Evolutionary conservation across 192 early-diverging fungal genomes (phyloP), one percentile per base, ranked within the genome.

Genomic region (Nowakowskiella sp.): DNA sequence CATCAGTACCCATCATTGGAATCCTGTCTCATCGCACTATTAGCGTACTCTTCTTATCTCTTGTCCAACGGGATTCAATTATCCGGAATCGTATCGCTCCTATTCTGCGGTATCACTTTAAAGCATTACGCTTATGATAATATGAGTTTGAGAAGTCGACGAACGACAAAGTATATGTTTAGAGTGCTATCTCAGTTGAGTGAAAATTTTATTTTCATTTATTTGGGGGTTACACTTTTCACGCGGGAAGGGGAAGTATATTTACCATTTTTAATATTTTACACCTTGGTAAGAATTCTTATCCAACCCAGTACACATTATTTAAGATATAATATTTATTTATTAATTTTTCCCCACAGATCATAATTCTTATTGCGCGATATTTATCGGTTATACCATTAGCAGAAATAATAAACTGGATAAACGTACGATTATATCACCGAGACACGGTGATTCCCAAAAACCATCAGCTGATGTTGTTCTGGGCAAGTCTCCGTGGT

Each of bases 161-260:
- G 83, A 25, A 90, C 93, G 1, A 92, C 90, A 29, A 86, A 86
- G 56, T 87, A 88, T 52, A 76, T 98, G 72, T 96, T 96, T 71
- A 81, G 88, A 24, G 85, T 96, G n/a, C 68, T 98, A 22, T 82
- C 88, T 0, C 88, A 93, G 49, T 72, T 98, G 24, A 85, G 89
- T 0, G 95, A 98, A 61, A 96, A 94, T 55, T 98, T 98, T 66
- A 86, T 96, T 55, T 98, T 96, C 61, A 91, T 98, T 42, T 96
- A 95, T 62, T 72, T 98, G 26, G 95, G 92, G 4, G 72, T 98
- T 42, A 87, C 91, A 27, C 77, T 96, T 49, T 98, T 95, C 61
- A 91, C 94, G 0, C 70, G 84, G 10, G 57, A 65, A 26, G 83
- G 90, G 46, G 53, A 57, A 32, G 48, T 57, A 3, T 70, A 61